Evolutionary conservation across 2,329 filamentous ascomycete species (phyloP).

Genomic region (Fusarium sp.): DNA sequence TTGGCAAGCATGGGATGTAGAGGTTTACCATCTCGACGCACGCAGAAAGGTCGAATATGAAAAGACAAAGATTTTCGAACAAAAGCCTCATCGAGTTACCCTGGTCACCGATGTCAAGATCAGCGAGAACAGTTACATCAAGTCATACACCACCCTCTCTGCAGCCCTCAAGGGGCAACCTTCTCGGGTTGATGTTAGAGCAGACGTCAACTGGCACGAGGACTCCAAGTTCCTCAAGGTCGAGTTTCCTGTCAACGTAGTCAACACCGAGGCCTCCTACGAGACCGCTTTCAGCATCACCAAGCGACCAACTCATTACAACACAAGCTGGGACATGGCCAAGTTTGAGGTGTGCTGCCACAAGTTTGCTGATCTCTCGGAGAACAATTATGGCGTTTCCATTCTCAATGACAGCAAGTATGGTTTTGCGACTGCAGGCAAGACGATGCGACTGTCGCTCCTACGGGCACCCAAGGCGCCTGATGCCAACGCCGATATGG

Average conservation of each 20-base stretch:
- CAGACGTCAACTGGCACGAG: constrained; percentile 96
- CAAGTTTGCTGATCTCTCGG: constrained; percentile 91
- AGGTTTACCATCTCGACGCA: constrained; percentile 93
- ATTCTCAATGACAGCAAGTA: constrained; percentile 97
- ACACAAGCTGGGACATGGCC: constrained; percentile 97
- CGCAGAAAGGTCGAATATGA: constrained; percentile 78
- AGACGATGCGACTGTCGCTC: constrained; percentile 88
- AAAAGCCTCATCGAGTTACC: constrained; percentile 80
- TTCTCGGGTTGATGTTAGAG: constrained; percentile 80
- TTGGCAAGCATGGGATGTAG: constrained; percentile 98
- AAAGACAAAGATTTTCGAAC: constrained; percentile 77
- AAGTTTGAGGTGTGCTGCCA: constrained; percentile 98
- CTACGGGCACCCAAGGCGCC: constrained; percentile 91
- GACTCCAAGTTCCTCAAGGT: constrained; percentile 99
- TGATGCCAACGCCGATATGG: constrained; percentile 95
- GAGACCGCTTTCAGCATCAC: constrained; percentile 95
- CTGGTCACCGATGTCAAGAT: constrained; percentile 88
- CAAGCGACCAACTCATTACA: constrained; percentile 94
- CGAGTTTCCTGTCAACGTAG: constrained; percentile 93
- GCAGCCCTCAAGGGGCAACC: constrained; percentile 70
- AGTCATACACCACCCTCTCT: constrained; percentile 84
- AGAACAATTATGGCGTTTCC: constrained; percentile 88
- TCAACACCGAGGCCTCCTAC: constrained; percentile 92
- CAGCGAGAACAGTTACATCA: constrained; percentile 86
- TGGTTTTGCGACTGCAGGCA: constrained; percentile 90